Evolutionary conservation across 176 grass and related monocot species (phyloP).

Genomic region (Aegilops bicornis): DNA sequence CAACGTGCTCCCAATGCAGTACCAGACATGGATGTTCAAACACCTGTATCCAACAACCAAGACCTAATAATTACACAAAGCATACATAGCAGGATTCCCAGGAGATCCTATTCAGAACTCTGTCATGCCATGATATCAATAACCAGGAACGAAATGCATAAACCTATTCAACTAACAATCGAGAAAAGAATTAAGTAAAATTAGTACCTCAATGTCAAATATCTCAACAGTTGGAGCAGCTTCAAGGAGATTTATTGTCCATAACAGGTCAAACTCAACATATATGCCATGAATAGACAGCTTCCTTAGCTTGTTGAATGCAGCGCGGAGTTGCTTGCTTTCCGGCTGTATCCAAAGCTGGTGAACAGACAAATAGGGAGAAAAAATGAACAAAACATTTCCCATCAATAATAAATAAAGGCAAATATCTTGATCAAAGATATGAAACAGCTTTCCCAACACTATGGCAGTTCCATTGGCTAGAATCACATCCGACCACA

Average conservation of each 20-base stretch:
- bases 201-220: background rate
- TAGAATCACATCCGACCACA: no score
- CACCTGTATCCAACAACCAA: background rate
- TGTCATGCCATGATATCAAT: no score
- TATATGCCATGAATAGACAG: background rate
- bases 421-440: no score
- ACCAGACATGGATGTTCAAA: no score
- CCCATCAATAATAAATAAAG: no score
- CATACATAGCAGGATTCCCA: no score
- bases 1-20: no score
- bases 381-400: no score
- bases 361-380: background rate
- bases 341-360: background rate
- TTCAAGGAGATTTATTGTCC: background rate
- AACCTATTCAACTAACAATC: no score
- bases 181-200: background rate
- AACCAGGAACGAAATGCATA: background rate
- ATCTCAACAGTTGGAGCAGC: background rate
- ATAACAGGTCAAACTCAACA: background rate
- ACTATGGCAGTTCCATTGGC: no score
- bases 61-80: background rate
- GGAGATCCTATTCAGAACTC: no score
- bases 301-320: background rate
- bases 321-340: background rate
- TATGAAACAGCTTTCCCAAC: no score